Base-by-base conservation (phyloP, 1,284 basidiomycete genomes). In the Sporisorium graminicola region DNA sequence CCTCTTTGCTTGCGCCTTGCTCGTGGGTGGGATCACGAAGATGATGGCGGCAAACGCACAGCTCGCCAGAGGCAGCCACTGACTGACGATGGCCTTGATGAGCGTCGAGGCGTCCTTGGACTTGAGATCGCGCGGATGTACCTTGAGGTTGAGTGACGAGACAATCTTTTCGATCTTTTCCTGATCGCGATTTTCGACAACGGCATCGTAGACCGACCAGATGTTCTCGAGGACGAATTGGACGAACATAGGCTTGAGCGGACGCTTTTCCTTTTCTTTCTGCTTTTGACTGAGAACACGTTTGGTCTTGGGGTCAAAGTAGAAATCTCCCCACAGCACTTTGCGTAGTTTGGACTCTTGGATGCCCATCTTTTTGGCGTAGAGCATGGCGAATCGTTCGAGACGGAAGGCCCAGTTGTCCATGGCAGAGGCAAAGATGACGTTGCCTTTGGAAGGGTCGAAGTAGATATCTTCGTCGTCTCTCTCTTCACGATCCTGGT, bases 391-490 rank as follows among this genome's bases (percentile, higher is more conserved):
- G 84, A 99, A 99, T 79, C 93, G 94, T 65, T 92, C 91, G 9
- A 98, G 90, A 35, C 96, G 90, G 88, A 99, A 99, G 0, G 95
- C 97, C 96, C 97, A 99, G 3, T 95, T 95, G 82, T 98, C 95
- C 65, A 98, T 91, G 3, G 97, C 97, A 37, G 93, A 95, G 0
- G 96, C 94, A 85, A 99, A 99, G 49, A 99, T 90, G 47, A 99
- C 97, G 83, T 98, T 99, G 24, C 97, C 97, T 65, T 91, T 90
- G 82, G 96, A 93, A 0, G 97, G 97, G 2, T 95, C 93, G 82
- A 99, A 99, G 87, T 99, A 99, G 64, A 99, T 91, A 85, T 97
- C 95, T 35, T 82, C 82, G 82, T 99, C 97, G 82, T 98, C 95
- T 82, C 93, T 93, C 86, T 99, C 97, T 81, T 94, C 91, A 85